Evolutionary conservation across 2,329 filamentous ascomycete genomes (phyloP).

Genomic region (Cryphonectria radicalis): DNA sequence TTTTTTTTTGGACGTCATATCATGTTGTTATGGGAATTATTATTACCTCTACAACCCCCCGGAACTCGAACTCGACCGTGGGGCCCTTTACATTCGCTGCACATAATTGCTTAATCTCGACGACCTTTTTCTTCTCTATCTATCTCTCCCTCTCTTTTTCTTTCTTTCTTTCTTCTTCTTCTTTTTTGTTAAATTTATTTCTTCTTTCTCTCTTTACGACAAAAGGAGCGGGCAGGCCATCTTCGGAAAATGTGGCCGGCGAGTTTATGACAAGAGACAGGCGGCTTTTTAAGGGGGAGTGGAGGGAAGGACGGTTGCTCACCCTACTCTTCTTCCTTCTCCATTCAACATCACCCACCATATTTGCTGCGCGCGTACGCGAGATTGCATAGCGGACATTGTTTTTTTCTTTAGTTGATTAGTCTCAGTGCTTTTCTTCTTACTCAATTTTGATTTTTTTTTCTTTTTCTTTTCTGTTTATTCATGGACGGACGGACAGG

Average conservation of each 20-base stretch:
- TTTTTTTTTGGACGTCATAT: neutral
- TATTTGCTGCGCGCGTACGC: neutral
- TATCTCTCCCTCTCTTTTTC: neutral
- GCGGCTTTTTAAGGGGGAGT: neutral
- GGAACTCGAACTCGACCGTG: neutral
- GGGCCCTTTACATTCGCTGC: conserved; percentile 10
- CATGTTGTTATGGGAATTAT: conserved; percentile 3
- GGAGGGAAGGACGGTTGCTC: neutral
- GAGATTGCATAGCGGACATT: conserved; percentile 12
- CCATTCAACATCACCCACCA: neutral
- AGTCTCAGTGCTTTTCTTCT: neutral
- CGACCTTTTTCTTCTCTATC: conserved; percentile 6
- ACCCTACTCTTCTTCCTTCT: neutral
- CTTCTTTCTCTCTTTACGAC: neutral
- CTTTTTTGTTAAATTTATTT: neutral
- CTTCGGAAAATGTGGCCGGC: conserved; percentile 8
- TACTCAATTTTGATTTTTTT: neutral
- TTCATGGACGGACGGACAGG: neutral
- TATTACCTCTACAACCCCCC: neutral
- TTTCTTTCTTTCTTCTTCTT: too few species aligned
- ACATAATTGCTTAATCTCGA: conserved; percentile 18
- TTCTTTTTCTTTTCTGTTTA: neutral
- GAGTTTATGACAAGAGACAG: conserved; percentile 10
- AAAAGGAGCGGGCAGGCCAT: conserved; percentile 13
- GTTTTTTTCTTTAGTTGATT: neutral